Percentiles rank a stretch among this genome's conserved stretches.
These are phyloP conservation scores for Diddensiella caesifluorescens DNA, from an alignment of 805 yeast genomes.

Conservation along the genomic window DNA sequence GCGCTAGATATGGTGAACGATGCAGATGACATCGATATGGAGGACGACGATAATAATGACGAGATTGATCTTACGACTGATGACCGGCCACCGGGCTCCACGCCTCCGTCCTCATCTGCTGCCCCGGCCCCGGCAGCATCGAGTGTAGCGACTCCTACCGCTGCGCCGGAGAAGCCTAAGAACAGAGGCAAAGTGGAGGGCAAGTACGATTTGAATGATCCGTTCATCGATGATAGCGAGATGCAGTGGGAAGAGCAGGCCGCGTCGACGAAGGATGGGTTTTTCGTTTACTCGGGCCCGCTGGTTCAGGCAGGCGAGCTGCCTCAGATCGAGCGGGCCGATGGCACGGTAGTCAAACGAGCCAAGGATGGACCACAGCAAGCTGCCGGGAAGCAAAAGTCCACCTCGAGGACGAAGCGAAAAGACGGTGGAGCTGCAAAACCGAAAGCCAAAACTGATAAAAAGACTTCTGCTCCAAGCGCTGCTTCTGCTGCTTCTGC, in stretches of 20 bases:
- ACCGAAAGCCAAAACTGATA: constrained; percentile 3
- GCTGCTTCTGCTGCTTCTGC: constrained; percentile 4
- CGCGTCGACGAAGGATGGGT: constrained; percentile 89
- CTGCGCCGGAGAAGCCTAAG: constrained; percentile 36
- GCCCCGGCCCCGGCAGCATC: constrained; percentile 10
- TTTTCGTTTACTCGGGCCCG: constrained; percentile 93
- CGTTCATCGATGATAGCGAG: constrained; percentile 94
- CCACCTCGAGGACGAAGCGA: constrained; percentile 3
- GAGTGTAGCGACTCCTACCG: constrained; percentile 2
- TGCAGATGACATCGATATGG: constrained; percentile 43
- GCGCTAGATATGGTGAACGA: constrained; percentile 44
- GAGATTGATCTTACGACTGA: constrained; percentile 19
- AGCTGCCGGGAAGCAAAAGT: constrained; percentile 10
- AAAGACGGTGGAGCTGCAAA: constrained; percentile 9
- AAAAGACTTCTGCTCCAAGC: background rate
- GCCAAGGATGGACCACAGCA: constrained; percentile 6
- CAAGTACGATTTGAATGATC: constrained; percentile 87
- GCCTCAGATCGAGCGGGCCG: constrained; percentile 43
- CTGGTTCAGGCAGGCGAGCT: constrained; percentile 40
- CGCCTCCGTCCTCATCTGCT: constrained; percentile 3
- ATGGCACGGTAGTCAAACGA: constrained; percentile 36
- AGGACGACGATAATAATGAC: constrained; percentile 35
- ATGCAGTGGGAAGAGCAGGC: constrained; percentile 89
- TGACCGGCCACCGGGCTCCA: background rate
- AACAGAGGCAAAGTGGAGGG: constrained; percentile 72